phyloP scores from a whole-genome alignment of 2,329 filamentous ascomycete genomes.

The Chlorencoelia australis region DNA sequence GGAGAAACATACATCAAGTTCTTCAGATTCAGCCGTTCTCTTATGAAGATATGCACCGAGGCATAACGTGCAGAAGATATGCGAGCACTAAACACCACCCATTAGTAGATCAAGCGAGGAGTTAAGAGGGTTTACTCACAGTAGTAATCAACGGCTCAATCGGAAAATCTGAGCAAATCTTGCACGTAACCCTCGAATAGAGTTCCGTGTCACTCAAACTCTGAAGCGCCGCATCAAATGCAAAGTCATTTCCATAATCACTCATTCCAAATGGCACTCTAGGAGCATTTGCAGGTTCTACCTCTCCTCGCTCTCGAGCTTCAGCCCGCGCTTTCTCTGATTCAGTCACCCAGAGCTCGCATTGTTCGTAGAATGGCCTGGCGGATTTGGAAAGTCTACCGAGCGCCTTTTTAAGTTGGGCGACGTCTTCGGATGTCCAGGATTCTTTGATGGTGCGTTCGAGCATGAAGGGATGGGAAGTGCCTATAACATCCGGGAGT shows the following conservation, averaged over 20 bases:
- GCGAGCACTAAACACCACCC: slow-evolving; percentile 33
- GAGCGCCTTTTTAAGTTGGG: slow-evolving; percentile 10
- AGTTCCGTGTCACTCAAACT: slow-evolving; percentile 24
- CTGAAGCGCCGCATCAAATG: slow-evolving; percentile 25
- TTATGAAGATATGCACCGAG: slow-evolving; percentile 27
- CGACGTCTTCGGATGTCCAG: slow-evolving; percentile 23
- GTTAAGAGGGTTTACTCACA: too few relatives aligned
- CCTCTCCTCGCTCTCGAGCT: slow-evolving; percentile 5
- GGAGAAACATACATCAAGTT: too few relatives aligned
- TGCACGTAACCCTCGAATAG: slow-evolving; percentile 30
- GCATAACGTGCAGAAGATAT: slow-evolving; percentile 45
- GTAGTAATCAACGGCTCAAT: slow-evolving; percentile 33
- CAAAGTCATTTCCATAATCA: slow-evolving; percentile 25
- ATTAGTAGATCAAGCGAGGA: not conserved
- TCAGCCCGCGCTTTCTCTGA: slow-evolving; percentile 1
- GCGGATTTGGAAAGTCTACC: slow-evolving; percentile 1
- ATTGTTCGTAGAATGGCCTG: slow-evolving; percentile 23
- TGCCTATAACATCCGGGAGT: too few relatives aligned
- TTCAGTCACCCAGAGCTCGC: slow-evolving; percentile 17
- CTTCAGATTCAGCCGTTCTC: slow-evolving; percentile 21
- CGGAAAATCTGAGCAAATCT: slow-evolving; percentile 32
- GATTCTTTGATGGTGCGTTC: slow-evolving; percentile 23
- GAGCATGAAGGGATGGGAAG: slow-evolving; percentile 25
- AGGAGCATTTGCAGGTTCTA: not conserved
- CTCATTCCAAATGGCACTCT: slow-evolving; percentile 17